Percentiles rank a stretch among this genome's conserved stretches.
These are phyloP conservation scores for Aspergillus ostianus DNA, from an alignment of 495 filamentous ascomycete genomes.

Conservation along the genomic window DNA sequence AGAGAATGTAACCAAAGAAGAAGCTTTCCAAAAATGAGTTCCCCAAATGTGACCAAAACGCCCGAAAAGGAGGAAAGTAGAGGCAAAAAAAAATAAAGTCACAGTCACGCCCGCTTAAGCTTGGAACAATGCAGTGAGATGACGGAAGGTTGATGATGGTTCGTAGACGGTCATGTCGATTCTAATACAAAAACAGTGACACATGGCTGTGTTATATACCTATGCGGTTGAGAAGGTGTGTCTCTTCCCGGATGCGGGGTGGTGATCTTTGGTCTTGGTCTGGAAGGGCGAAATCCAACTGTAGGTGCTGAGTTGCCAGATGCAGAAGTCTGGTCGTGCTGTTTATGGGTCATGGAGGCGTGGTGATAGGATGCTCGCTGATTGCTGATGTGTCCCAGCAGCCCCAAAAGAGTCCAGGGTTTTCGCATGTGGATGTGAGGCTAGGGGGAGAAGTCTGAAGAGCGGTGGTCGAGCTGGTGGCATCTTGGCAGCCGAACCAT, in stretches of 20 bases:
- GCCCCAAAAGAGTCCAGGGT: constrained; percentile 56
- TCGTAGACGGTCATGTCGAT: not conserved
- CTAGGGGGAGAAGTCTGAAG: constrained; percentile 33
- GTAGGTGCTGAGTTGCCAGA: not conserved
- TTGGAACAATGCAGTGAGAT: not conserved
- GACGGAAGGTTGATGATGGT: not conserved
- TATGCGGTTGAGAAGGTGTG: not conserved
- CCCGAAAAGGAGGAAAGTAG: not conserved
- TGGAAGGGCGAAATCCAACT: not conserved
- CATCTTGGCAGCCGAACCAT: constrained; percentile 68
- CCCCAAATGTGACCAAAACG: not conserved
- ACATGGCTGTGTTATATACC: not conserved
- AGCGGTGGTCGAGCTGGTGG: constrained; percentile 49
- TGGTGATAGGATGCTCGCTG: constrained; percentile 36
- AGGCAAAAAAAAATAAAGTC: not conserved
- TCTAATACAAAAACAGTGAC: not conserved
- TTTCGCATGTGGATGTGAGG: constrained; percentile 41
- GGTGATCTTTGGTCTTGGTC: not conserved
- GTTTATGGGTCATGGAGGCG: constrained; percentile 10
- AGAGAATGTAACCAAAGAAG: not conserved
- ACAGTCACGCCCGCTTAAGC: constrained; percentile 1
- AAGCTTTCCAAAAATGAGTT: not conserved
- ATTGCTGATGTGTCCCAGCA: constrained; percentile 46
- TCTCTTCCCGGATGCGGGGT: not conserved
- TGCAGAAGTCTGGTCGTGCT: not conserved